These are phyloP conservation scores for Bipolaris sorokiniana DNA, from an alignment of 2,329 filamentous ascomycete species.

Conservation along the genomic window DNA sequence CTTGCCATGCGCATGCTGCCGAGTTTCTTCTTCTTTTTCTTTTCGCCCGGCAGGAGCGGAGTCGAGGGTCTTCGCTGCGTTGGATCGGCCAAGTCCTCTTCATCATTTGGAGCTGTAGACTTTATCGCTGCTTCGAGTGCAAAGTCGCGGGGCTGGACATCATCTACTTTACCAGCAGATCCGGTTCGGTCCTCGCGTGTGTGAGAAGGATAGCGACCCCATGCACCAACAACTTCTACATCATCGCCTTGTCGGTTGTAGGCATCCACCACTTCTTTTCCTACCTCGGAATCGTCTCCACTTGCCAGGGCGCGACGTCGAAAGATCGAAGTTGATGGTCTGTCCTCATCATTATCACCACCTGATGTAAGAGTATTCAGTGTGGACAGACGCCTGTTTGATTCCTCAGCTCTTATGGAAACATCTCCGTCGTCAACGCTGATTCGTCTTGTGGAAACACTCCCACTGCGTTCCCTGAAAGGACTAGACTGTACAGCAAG, in stretches of 20 bases:
- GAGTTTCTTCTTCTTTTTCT: conserved; percentile 60
- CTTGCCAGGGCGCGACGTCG: conserved; percentile 32
- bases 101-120: conserved; percentile 29
- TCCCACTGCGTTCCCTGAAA: conserved; percentile 43
- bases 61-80: conserved; percentile 28
- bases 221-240: conserved; percentile 45
- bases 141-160: conserved; percentile 53
- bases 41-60: conserved; percentile 30
- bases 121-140: conserved; percentile 44
- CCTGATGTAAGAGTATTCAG: conserved; percentile 5
- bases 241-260: conserved; percentile 40
- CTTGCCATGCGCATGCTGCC: conserved; percentile 72
- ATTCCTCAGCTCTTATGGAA: conserved; percentile 6
- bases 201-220: conserved; percentile 56
- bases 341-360: neutral
- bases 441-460: conserved; percentile 18
- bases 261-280: conserved; percentile 21
- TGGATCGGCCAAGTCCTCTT: conserved; percentile 38
- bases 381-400: conserved; percentile 15
- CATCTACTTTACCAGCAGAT: conserved; percentile 49
- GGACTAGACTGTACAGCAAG: conserved; percentile 35
- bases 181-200: conserved; percentile 50
- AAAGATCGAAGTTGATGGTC: conserved; percentile 1
- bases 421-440: conserved; percentile 11
- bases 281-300: conserved; percentile 7